These are phyloP conservation scores for Clarireedia sp. DNA, from an alignment of 2,329 filamentous ascomycete genomes.

Conservation along the genomic window DNA sequence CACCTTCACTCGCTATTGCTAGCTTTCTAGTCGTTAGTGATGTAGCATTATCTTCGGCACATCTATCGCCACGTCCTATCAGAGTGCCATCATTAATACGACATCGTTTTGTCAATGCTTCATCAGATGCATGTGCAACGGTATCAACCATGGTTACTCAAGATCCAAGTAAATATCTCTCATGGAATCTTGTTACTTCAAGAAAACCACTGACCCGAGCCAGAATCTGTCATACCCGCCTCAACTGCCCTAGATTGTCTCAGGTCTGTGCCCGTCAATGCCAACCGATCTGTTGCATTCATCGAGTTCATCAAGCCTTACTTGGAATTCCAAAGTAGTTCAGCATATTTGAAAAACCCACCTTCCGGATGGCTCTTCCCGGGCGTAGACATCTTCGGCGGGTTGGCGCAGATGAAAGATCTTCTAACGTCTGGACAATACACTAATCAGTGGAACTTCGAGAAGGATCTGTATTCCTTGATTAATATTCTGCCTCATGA, in stretches of 20 bases:
- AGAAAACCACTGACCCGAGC: background rate
- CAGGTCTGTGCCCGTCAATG: conserved; percentile 20
- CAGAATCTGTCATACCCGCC: background rate
- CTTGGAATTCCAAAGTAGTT: conserved; percentile 22
- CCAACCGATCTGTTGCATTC: conserved; percentile 15
- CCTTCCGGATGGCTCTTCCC: conserved; percentile 42
- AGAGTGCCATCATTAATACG: background rate
- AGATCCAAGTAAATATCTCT: background rate
- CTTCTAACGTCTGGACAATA: conserved; percentile 16
- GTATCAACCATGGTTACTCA: background rate
- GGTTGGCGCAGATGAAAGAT: conserved; percentile 31
- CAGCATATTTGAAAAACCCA: conserved; percentile 38
- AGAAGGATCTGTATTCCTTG: conserved; percentile 41
- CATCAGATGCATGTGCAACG: background rate
- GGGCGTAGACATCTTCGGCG: conserved; percentile 28
- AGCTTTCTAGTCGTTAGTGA: background rate
- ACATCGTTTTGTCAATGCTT: background rate
- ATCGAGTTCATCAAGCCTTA: conserved; percentile 22
- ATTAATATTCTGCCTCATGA: conserved; percentile 51
- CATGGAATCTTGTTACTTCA: background rate
- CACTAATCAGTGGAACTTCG: conserved; percentile 44
- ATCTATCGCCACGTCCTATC: background rate
- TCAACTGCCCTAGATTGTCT: conserved; percentile 21
- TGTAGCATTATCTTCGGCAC: background rate
- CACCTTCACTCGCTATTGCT: background rate